Conservation (phyloP, 2,329 filamentous ascomycete genomes). For the Arachnomyces sp. region DNA sequence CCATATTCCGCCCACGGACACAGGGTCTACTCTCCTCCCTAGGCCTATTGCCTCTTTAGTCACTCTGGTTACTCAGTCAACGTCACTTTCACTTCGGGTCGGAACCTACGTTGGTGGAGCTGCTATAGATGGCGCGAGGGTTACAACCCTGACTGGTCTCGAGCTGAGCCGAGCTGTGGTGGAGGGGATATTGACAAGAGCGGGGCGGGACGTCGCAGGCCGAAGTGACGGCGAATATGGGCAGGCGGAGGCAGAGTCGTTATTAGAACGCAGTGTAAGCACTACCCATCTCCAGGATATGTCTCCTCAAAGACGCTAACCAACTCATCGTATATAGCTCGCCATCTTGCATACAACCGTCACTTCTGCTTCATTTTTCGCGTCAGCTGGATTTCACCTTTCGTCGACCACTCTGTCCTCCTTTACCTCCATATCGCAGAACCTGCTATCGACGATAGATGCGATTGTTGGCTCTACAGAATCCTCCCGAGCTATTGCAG, state of each 20-base stretch:
- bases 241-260: slow-evolving; percentile 34
- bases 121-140: slow-evolving; percentile 36
- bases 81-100: slow-evolving; percentile 36
- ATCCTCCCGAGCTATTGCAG: slow-evolving; percentile 40
- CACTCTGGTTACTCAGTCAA: slow-evolving; percentile 37
- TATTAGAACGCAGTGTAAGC: slow-evolving; percentile 39
- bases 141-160: slow-evolving; percentile 37
- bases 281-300: neutral
- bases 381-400: slow-evolving; percentile 38
- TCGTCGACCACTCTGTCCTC: slow-evolving; percentile 38
- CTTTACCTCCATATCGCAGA: slow-evolving; percentile 34
- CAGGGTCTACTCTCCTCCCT: slow-evolving; percentile 33
- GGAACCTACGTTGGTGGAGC: slow-evolving; percentile 36
- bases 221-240: slow-evolving; percentile 41
- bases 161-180: slow-evolving; percentile 38
- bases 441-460: slow-evolving; percentile 38
- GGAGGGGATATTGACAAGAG: slow-evolving; percentile 36
- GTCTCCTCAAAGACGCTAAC: too few relatives aligned
- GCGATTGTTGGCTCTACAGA: slow-evolving; percentile 41
- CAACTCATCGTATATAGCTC: slow-evolving; percentile 25
- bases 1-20: neutral
- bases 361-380: slow-evolving; percentile 40
- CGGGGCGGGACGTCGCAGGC: slow-evolving; percentile 36
- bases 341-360: slow-evolving; percentile 36
- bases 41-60: slow-evolving; percentile 36